Conservation (phyloP, 352 stramenopile genomes). For the Aphanomyces invadans region DNA sequence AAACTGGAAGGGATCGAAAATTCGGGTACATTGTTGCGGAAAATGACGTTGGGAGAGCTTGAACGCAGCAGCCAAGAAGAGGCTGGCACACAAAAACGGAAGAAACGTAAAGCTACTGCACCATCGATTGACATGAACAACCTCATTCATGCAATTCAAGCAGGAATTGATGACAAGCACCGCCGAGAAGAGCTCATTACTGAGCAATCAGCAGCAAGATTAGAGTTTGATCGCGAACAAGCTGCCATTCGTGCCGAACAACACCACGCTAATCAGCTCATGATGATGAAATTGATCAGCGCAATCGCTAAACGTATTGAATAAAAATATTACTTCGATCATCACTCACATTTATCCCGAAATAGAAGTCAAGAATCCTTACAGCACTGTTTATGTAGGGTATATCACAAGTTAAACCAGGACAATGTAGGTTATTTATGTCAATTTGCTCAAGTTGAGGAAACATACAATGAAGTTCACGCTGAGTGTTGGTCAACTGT, state of each 20-base stretch:
- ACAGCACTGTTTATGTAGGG: too few species aligned
- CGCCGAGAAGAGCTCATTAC: not conserved
- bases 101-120: not conserved
- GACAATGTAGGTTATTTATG: too few species aligned
- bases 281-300: not conserved
- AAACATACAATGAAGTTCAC: too few species aligned
- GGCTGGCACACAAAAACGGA: too few species aligned
- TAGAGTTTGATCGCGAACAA: not conserved
- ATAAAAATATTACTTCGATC: not conserved
- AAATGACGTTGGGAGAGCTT: not conserved
- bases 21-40: not conserved
- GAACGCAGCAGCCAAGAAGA: not conserved
- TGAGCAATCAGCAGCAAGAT: not conserved
- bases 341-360: too few species aligned
- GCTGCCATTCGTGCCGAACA: not conserved
- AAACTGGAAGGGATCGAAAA: not conserved
- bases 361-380: too few species aligned
- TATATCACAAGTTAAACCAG: too few species aligned
- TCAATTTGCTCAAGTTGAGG: too few species aligned
- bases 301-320: not conserved
- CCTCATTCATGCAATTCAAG: not conserved
- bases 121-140: not conserved
- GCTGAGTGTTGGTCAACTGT: too few species aligned
- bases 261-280: not conserved
- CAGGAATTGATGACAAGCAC: not conserved